phyloP scores from a whole-genome alignment of 176 grass and related monocot genomes.

The barley (Hordeum vulgare) region DNA sequence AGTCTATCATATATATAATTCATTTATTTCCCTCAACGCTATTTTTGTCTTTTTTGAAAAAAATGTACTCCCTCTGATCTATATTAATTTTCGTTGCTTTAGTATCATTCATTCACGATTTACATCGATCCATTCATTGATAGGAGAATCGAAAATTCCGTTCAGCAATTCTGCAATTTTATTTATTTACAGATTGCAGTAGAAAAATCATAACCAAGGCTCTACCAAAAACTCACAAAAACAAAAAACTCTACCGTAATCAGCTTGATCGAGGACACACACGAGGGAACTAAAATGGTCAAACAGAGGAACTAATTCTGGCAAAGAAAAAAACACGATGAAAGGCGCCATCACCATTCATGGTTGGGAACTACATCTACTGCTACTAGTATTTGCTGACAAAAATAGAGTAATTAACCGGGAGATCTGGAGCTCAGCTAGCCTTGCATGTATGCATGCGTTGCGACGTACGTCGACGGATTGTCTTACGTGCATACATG shows the following conservation, averaged over 20 bases:
- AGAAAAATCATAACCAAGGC: not conserved
- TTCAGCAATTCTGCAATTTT: not conserved
- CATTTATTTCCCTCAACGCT: too few species aligned
- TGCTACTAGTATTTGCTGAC: not conserved
- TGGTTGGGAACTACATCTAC: not conserved
- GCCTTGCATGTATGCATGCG: not conserved
- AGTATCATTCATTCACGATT: not conserved
- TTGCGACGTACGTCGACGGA: not conserved
- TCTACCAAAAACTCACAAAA: not conserved
- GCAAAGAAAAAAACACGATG: not conserved
- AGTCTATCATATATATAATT: too few species aligned
- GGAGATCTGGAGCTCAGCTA: slow-evolving; percentile 7
- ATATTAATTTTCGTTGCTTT: too few species aligned
- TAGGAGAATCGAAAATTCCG: not conserved
- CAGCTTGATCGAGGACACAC: not conserved
- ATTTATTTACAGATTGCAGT: not conserved
- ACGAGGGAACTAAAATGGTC: not conserved
- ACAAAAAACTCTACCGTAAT: not conserved
- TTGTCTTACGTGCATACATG: not conserved
- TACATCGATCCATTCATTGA: not conserved
- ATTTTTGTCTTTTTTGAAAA: too few species aligned
- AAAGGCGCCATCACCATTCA: not conserved
- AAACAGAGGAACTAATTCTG: not conserved
- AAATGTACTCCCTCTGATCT: too few species aligned
- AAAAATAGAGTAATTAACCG: not conserved